phyloP scores from a whole-genome alignment of 2,329 filamentous ascomycete genomes.

The Thelonectria olida region DNA sequence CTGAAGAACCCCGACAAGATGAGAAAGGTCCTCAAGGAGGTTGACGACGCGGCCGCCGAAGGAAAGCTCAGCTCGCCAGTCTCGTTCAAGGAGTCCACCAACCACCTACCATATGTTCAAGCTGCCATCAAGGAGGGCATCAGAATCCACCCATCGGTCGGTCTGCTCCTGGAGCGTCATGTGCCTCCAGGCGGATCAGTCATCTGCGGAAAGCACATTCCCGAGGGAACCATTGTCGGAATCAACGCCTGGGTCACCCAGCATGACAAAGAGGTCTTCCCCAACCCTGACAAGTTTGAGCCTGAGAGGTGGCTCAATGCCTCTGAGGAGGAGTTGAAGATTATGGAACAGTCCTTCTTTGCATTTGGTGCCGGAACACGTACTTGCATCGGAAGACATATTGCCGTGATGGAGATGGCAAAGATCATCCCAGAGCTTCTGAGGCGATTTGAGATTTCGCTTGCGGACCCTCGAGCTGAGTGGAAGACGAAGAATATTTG shows the following conservation, averaged over 20 bases:
- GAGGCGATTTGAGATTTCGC: constrained; percentile 10
- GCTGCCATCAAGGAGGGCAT: constrained; percentile 62
- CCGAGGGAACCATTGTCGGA: constrained; percentile 45
- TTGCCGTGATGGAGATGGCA: constrained; percentile 52
- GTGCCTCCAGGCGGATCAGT: constrained; percentile 55
- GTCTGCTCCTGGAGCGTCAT: constrained; percentile 56
- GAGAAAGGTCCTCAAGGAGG: constrained; percentile 32
- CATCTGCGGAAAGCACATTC: constrained; percentile 47
- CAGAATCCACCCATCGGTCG: constrained; percentile 58
- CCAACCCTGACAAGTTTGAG: constrained; percentile 45
- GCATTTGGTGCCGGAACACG: constrained; percentile 51
- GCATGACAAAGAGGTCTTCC: constrained; percentile 41
- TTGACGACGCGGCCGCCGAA: constrained; percentile 23
- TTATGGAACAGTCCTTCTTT: constrained; percentile 42
- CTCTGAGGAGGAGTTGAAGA: constrained; percentile 32
- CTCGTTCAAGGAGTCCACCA: constrained; percentile 52
- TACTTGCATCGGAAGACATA: constrained; percentile 54
- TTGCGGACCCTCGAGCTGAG: background rate
- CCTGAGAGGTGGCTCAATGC: constrained; percentile 52
- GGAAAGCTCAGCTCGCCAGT: constrained; percentile 24
- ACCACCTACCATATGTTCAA: constrained; percentile 59
- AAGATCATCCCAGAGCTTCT: constrained; percentile 15
- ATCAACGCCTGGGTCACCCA: constrained; percentile 49
- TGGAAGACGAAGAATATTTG: constrained; percentile 19
- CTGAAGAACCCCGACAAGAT: constrained; percentile 29